phyloP scores from a whole-genome alignment of 2,329 filamentous ascomycete species.

The Cladosporium sp. region DNA sequence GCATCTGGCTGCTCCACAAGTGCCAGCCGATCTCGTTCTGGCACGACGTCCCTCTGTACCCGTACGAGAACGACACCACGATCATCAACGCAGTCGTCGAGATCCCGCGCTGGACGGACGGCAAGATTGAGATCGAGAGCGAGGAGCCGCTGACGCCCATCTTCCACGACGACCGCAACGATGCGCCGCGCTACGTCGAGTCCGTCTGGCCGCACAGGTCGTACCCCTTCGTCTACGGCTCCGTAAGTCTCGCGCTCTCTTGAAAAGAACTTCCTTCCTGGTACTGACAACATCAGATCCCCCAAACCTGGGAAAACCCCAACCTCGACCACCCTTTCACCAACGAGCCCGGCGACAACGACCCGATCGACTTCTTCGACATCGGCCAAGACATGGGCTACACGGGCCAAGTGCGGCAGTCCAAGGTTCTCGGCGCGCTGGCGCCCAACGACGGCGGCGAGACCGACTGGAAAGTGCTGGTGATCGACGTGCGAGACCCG shows the following conservation, averaged over 20 bases:
- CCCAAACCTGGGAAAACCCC: constrained; percentile 99
- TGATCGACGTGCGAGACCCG: constrained; percentile 97
- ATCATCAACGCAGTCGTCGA: constrained; percentile 99
- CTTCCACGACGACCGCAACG: constrained; percentile 99
- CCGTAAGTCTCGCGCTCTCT: constrained; percentile 28
- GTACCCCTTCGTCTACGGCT: constrained; percentile 99
- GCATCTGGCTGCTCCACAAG: constrained; percentile 97
- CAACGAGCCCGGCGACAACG: constrained; percentile 99
- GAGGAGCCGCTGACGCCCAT: constrained; percentile 97
- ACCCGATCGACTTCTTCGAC: constrained; percentile 98
- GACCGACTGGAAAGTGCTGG: constrained; percentile 99
- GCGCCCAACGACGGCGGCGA: constrained; percentile 98
- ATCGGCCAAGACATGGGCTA: constrained; percentile 97
- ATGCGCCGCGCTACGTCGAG: constrained; percentile 97
- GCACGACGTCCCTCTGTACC: constrained; percentile 82
- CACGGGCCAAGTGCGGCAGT: constrained; percentile 95
- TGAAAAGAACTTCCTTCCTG: neutral
- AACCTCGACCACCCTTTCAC: constrained; percentile 94
- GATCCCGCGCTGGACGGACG: constrained; percentile 99
- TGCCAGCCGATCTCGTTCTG: constrained; percentile 88
- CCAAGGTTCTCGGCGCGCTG: constrained; percentile 99
- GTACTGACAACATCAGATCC: constrained; percentile 53
- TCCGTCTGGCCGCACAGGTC: constrained; percentile 99
- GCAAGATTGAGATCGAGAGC: constrained; percentile 99
- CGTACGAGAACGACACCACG: constrained; percentile 82